Evolutionary conservation across 139 green algal species (phyloP).

Genomic region (Mychonastes homosphaera): DNA sequence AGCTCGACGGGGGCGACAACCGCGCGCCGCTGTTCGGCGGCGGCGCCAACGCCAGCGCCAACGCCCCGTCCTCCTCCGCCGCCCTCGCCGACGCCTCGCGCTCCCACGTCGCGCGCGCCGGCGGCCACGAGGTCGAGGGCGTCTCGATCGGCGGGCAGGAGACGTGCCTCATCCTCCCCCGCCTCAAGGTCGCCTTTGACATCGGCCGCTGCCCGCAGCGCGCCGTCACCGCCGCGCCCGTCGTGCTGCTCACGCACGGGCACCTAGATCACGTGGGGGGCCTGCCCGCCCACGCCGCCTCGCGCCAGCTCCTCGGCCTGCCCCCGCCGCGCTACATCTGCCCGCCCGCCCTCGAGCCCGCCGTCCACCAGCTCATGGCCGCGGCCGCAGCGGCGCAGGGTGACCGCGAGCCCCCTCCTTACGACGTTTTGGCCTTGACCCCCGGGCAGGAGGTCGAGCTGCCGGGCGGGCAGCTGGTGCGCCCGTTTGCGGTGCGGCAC

Average conservation of each 20-base stretch:
- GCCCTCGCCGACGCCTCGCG: conserved; percentile 4
- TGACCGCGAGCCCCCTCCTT: no score
- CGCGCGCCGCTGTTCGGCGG: no score
- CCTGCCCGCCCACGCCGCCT: conserved; percentile 22
- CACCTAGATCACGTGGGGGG: conserved; percentile 70
- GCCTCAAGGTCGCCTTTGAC: conserved; percentile 53
- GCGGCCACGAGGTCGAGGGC: conserved; percentile 32
- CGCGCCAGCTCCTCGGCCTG: conserved; percentile 33
- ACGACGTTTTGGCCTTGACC: conserved; percentile 13
- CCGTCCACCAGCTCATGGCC: no score
- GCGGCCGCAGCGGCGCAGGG: no score
- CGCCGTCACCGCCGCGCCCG: conserved; percentile 19
- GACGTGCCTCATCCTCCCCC: conserved; percentile 61
- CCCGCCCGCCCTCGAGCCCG: no score
- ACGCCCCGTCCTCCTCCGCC: background rate
- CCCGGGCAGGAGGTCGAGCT: conserved; percentile 33
- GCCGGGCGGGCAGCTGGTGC: conserved; percentile 32
- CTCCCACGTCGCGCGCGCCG: conserved; percentile 3
- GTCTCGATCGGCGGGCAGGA: conserved; percentile 49
- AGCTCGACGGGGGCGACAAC: no score
- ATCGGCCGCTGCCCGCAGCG: conserved; percentile 53
- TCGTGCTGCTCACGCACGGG: conserved; percentile 51
- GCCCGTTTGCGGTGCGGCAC: conserved; percentile 60
- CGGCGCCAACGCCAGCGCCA: no score
- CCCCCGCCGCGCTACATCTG: conserved; percentile 18